A percentile compares a stretch with the other conserved stretches of the same genome.
Conservation (phyloP, 805 yeast genomes). For the Candida glaebosa region DNA sequence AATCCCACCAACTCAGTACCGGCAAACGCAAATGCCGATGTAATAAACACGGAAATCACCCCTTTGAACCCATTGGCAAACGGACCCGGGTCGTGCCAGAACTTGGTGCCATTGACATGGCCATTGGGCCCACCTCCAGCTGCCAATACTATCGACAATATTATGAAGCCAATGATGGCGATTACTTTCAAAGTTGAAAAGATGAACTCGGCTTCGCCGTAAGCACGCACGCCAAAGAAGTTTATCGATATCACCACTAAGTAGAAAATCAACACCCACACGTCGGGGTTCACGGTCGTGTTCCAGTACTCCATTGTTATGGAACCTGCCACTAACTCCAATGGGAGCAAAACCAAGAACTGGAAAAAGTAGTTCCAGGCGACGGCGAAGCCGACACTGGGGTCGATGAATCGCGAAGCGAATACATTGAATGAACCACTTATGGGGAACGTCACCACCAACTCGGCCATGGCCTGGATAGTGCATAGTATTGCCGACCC, state of each 20-base stretch:
- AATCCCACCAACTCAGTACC: slow-evolving; percentile 74
- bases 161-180: slow-evolving; percentile 58
- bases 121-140: slow-evolving; percentile 57
- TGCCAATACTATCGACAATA: slow-evolving; percentile 53
- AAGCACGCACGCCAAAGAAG: slow-evolving; percentile 32
- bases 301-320: slow-evolving; percentile 36
- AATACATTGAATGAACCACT: slow-evolving; percentile 47
- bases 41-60: slow-evolving; percentile 66
- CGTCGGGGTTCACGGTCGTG: slow-evolving; percentile 27
- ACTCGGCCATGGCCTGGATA: slow-evolving; percentile 43
- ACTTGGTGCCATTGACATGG: slow-evolving; percentile 52
- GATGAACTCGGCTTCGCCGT: slow-evolving; percentile 65
- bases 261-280: slow-evolving; percentile 36
- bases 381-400: slow-evolving; percentile 67
- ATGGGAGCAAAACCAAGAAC: slow-evolving; percentile 54
- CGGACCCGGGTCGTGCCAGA: slow-evolving; percentile 68
- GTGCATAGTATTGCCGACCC: slow-evolving; percentile 36
- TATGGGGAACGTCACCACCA: slow-evolving; percentile 43
- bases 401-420: slow-evolving; percentile 64
- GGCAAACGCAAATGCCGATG: slow-evolving; percentile 74
- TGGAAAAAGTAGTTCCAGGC: slow-evolving; percentile 70
- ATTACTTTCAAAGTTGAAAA: slow-evolving; percentile 56
- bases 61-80: slow-evolving; percentile 66
- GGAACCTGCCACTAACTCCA: slow-evolving; percentile 48
- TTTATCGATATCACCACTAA: slow-evolving; percentile 30